phyloP scores from a whole-genome alignment of 1,139 yeast genomes.

The Pichia cactophila region DNA sequence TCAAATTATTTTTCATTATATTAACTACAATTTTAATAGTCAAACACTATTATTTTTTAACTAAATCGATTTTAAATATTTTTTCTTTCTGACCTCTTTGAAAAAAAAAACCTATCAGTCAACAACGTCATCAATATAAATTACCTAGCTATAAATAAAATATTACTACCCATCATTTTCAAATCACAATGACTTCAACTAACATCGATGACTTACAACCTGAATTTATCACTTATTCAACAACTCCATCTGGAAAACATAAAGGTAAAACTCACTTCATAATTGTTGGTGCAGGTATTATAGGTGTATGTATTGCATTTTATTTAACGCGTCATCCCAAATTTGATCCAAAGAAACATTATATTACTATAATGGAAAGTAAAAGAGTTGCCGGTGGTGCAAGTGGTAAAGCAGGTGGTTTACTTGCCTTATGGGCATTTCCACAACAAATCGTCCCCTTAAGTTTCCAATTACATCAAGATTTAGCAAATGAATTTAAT shows the following conservation, averaged over 20 bases:
- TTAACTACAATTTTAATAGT: too few relatives aligned
- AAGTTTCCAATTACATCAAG: constrained; percentile 79
- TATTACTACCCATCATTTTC: not conserved
- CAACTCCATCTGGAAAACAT: constrained; percentile 49
- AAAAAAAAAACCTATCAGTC: too few relatives aligned
- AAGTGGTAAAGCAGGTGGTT: constrained; percentile 95
- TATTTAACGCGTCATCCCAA: constrained; percentile 77
- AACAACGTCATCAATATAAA: too few relatives aligned
- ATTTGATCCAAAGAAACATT: constrained; percentile 63
- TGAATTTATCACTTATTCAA: constrained; percentile 29
- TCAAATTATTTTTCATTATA: too few relatives aligned
- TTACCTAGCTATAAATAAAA: too few relatives aligned
- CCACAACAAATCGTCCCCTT: constrained; percentile 92
- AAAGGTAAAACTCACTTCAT: constrained; percentile 61
- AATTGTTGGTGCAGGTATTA: constrained; percentile 89
- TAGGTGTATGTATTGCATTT: constrained; percentile 93
- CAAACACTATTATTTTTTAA: too few relatives aligned
- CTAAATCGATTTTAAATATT: too few relatives aligned
- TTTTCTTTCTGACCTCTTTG: too few relatives aligned
- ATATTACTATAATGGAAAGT: constrained; percentile 83
- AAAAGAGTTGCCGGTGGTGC: constrained; percentile 97
- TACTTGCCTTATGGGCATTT: constrained; percentile 91
- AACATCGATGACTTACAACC: constrained; percentile 16
- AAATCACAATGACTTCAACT: constrained; percentile 1
- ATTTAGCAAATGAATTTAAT: constrained; percentile 65